Base-by-base conservation (phyloP, 1,284 basidiomycete genomes). In the Moesziomyces sp. region DNA sequence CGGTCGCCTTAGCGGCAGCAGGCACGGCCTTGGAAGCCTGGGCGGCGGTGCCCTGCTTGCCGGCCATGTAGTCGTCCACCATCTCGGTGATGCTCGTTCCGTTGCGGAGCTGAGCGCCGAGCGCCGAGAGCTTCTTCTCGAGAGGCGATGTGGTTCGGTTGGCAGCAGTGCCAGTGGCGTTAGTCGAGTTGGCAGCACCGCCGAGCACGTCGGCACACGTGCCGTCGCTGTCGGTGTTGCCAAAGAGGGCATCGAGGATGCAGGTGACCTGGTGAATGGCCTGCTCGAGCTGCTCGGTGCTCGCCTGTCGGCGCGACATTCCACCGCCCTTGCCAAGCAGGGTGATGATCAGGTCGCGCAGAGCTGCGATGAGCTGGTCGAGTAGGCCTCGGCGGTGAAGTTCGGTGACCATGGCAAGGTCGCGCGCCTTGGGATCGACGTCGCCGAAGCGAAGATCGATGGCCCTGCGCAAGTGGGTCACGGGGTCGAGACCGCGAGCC, bases 331-430 rank as follows among this genome's bases (percentile, higher is more conserved):
- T 53, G 33, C 76, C 76, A 23, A 78, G 70, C 24, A 78, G 61
- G 43, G 65, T 73, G 52, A 66, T 60, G 53, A 78, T 62, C 2
- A 78, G 54, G 19, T 78, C 64, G 50, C 65, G 58, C 2, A 78
- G 43, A 7, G 76, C 73, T 24, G 64, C 63, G 10, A 78, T 54
- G 47, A 78, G 66, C 71, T 68, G 62, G 55, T 78, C 76, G 44
- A 77, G 69, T 16, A 77, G 47, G 11, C 74, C 76, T 21, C 76
- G 68, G 21, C 70, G 65, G 46, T 76, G 60, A 14, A 78, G 66
- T 51, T 78, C 76, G 43, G 60, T 61, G 59, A 75, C 62, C 45
- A 75, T 40, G 40, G 69, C 64, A 9, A 62, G 52, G 26, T 64
- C 64, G 30, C 73, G 68, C 11, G 63, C 61, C 50, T 63, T 44